Percentiles rank a stretch among this genome's conserved stretches.
Conservation (phyloP, 768 basidiomycete species). For the Suillus luteus region DNA sequence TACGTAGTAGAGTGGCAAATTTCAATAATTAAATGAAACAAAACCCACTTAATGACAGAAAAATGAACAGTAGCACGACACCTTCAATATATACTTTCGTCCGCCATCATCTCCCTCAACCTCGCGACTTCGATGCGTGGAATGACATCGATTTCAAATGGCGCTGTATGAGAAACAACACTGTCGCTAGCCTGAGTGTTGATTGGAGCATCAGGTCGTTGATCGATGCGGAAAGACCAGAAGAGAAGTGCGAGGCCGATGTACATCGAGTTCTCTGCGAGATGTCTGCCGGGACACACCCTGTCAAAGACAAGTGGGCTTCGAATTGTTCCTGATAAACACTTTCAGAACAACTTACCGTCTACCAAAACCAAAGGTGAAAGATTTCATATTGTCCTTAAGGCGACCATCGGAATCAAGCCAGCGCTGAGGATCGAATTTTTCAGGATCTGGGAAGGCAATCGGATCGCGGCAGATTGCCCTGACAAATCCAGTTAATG, state of each 20-base stretch:
- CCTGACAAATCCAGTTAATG: slow-evolving; percentile 24
- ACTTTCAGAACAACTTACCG: slow-evolving; percentile 11
- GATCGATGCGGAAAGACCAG: slow-evolving; percentile 59
- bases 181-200: slow-evolving; percentile 55
- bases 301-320: slow-evolving; percentile 28
- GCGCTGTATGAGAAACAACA: slow-evolving; percentile 55
- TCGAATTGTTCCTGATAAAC: not conserved
- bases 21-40: not conserved
- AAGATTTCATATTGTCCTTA: slow-evolving; percentile 47
- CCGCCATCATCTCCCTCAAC: slow-evolving; percentile 20
- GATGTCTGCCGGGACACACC: slow-evolving; percentile 62
- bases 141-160: slow-evolving; percentile 58
- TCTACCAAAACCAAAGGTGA: slow-evolving; percentile 52
- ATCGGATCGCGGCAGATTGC: slow-evolving; percentile 52
- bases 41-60: not conserved
- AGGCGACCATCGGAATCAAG: slow-evolving; percentile 40
- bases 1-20: no score
- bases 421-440: slow-evolving; percentile 56
- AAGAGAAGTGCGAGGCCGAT: slow-evolving; percentile 60
- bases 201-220: slow-evolving; percentile 52
- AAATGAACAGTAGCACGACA: not conserved
- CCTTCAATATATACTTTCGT: not conserved
- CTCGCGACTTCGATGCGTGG: slow-evolving; percentile 36
- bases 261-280: slow-evolving; percentile 48
- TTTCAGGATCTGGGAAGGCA: slow-evolving; percentile 55